phyloP scores from a whole-genome alignment of 2,329 filamentous ascomycete genomes.

The Cladosporium oxysporum region DNA sequence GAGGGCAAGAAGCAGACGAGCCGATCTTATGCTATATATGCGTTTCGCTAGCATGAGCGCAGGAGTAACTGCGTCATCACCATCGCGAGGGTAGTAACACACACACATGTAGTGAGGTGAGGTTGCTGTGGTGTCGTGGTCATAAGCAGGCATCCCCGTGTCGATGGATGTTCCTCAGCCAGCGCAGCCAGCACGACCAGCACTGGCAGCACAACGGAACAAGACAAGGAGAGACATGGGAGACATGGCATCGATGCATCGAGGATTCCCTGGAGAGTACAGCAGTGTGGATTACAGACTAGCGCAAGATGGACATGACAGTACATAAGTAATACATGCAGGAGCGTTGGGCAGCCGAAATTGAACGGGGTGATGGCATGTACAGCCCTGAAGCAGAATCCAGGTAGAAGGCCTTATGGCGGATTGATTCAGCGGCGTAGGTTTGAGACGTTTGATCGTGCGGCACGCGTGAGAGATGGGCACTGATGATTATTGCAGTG shows the following conservation, averaged over 20 bases:
- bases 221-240: background rate
- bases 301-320: slow-evolving; percentile 1
- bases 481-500: background rate
- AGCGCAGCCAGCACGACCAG: background rate
- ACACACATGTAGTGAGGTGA: background rate
- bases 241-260: background rate
- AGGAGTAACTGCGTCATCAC: background rate
- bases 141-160: background rate
- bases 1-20: background rate
- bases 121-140: background rate
- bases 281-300: background rate
- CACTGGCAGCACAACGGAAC: background rate
- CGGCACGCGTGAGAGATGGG: background rate
- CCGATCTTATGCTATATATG: background rate
- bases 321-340: slow-evolving; percentile 6
- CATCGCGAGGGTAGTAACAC: background rate
- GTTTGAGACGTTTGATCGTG: slow-evolving; percentile 10
- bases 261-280: background rate
- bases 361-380: slow-evolving; percentile 16
- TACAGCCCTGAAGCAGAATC: background rate
- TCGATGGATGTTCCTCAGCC: background rate
- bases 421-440: background rate
- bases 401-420: background rate
- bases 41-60: background rate
- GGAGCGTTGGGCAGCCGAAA: slow-evolving; percentile 17